phyloP scores from a whole-genome alignment of 2,329 filamentous ascomycete genomes.

The Xylariaceae sp. region DNA sequence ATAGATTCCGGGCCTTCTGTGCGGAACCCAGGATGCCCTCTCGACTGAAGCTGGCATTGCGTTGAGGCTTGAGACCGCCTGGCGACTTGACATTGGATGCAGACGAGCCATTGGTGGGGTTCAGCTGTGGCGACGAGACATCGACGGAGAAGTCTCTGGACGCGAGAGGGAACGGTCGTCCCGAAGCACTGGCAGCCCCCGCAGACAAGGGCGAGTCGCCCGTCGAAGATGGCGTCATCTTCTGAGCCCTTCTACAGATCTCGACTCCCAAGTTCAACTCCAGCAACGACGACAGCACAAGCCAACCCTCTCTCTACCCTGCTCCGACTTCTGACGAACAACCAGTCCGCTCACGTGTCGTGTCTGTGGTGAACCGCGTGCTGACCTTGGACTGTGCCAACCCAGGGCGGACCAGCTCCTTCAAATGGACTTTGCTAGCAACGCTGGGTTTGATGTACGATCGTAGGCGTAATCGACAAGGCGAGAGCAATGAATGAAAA shows the following conservation, averaged over 20 bases:
- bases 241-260: not conserved
- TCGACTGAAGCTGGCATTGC: constrained; percentile 47
- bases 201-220: constrained; percentile 47
- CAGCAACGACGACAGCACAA: not conserved
- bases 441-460: not conserved
- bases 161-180: constrained; percentile 41
- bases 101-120: constrained; percentile 38
- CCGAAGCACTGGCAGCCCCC: constrained; percentile 34
- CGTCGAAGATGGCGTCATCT: constrained; percentile 50
- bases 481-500: not conserved
- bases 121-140: constrained; percentile 42
- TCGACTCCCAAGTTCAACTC: not conserved
- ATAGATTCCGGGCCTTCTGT: constrained; percentile 50
- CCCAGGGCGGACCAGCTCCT: not conserved
- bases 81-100: constrained; percentile 52
- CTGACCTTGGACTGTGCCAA: not conserved
- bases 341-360: not conserved
- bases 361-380: not conserved
- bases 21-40: constrained; percentile 50
- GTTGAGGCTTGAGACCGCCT: constrained; percentile 42
- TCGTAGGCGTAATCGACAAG: not conserved
- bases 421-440: not conserved
- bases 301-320: not conserved
- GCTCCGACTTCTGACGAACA: not conserved
- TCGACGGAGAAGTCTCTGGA: constrained; percentile 48